These are phyloP conservation scores for Phaeosphaeriaceae sp. DNA, from an alignment of 2,329 filamentous ascomycete species.

Conservation along the genomic window DNA sequence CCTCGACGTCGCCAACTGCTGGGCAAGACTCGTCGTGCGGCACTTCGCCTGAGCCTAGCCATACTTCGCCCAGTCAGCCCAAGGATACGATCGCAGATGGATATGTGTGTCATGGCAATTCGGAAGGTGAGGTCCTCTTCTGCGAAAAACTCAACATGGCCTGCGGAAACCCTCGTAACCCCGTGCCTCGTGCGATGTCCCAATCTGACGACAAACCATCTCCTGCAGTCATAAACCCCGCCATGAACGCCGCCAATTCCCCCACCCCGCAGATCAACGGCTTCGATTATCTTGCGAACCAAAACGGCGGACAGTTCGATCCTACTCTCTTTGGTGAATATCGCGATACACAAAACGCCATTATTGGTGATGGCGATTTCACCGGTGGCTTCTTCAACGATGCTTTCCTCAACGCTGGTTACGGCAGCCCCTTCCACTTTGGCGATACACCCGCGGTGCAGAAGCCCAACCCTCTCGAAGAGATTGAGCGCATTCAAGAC, in stretches of 20 bases:
- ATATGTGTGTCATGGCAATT: slow-evolving; percentile 57
- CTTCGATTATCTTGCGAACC: slow-evolving; percentile 78
- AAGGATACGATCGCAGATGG: slow-evolving; percentile 61
- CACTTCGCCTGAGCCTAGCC: slow-evolving; percentile 79
- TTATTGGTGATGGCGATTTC: slow-evolving; percentile 74
- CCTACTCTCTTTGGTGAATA: slow-evolving; percentile 92
- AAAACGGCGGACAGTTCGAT: slow-evolving; percentile 87
- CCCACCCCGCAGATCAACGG: slow-evolving; percentile 54
- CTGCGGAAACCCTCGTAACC: slow-evolving; percentile 62
- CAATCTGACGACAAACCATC: slow-evolving; percentile 51
- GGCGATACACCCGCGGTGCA: slow-evolving; percentile 53
- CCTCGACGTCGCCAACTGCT: slow-evolving; percentile 59
- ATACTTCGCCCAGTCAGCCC: slow-evolving; percentile 76
- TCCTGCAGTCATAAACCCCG: slow-evolving; percentile 44
- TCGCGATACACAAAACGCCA: slow-evolving; percentile 85
- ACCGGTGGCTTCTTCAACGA: slow-evolving; percentile 75
- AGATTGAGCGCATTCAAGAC: slow-evolving; percentile 79
- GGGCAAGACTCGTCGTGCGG: slow-evolving; percentile 68
- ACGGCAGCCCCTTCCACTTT: slow-evolving; percentile 82
- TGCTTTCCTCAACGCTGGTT: slow-evolving; percentile 78
- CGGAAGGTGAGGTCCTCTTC: slow-evolving; percentile 62
- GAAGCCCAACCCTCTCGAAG: slow-evolving; percentile 73
- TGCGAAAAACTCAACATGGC: slow-evolving; percentile 65
- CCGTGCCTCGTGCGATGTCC: slow-evolving; percentile 59
- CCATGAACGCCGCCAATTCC: slow-evolving; percentile 36